Evolutionary conservation across 2,329 filamentous ascomycete genomes (phyloP), one percentile per base, ranked within the genome.

Genomic region (Metarhizium sp.): DNA sequence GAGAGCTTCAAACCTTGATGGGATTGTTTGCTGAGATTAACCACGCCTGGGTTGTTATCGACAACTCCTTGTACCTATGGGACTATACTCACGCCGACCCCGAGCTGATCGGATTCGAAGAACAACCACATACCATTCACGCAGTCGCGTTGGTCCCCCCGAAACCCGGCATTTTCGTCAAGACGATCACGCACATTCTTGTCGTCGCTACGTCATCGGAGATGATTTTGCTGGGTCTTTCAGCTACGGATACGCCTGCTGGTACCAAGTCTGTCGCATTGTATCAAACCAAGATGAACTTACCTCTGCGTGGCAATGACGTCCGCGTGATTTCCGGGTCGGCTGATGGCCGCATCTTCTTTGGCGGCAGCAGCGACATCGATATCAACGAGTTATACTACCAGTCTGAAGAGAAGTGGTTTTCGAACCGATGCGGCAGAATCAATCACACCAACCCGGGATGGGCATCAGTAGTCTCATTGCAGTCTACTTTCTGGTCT

Each of bases 381-480:
- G 92, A 97, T 63, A 84, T 99, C 50, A 90, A 94, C 69, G 94
- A 99, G 71, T 81, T 99, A 54, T 92, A 88, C 62, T 99, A 99
- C 68, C 92, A 97, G 71, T 91, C 96, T 66, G 91, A 97, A 69
- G 94, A 99, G 72, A 87, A 88, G 63, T 99, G 94, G 94, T 99
- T 99, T 67, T 87, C 88, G 53, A 91, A 85, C 69, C 83, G 88
- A 61, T 95, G 90, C 67, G 85, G 87, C 58, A 96, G 92, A 72
- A 85, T 92, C 59, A 95, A 95, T 67, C 94, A 96, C 69, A 92
- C 87, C 51, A 86, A 82, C 67, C 84, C 82, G 3, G 85, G 87
- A 38, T 86, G 88, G 76, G 79, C 80, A 55, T 85, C 82, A 11
- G 78, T 87, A 2, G 75, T 90, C 0, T 75, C 71, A 0, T 60